Evolutionary conservation across 2,329 filamentous ascomycete species (phyloP), one percentile per base, ranked within the genome.

Genomic region (Talaromyces piceae): DNA sequence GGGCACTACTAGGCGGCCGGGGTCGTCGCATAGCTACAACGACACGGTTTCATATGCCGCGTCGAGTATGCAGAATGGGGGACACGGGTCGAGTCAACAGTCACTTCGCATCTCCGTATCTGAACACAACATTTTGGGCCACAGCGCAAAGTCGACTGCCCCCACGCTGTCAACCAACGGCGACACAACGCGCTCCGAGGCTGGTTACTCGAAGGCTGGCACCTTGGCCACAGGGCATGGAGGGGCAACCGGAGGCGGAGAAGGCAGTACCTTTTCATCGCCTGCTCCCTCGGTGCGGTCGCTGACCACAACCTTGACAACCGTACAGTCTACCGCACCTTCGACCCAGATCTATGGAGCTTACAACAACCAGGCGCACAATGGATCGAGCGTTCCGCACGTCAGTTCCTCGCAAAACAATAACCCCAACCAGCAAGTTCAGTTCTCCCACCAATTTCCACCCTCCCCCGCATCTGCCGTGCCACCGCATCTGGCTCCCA

Each of bases 131-230:
- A 75, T 78, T 2, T 82, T 77, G 7, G 73, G 80, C 0, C 77
- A 78, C 23, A 84, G 86, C 53, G 82, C 82, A 54, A 84, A 86
- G 63, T 94, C 87, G 20, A 78, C 82, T 49, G 86, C 87, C 4
- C 86, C 86, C 2, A 95, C 90, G 0, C 76, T 90, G 4, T 89
- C 87, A n/a, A 95, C 89, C 12, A 89, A 91, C 56, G 81, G 82
- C 41, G 88, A 91, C 57, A 84, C 84, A 1, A 76, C 86, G 8
- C 79, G 82, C 54, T 95, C 88, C 1, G 81, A 90, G 58, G 79
- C 80, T 9, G 86, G 86, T 12, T 82, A 86, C 39, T 95, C 89
- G 26, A 88, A 93, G 60, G 81, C 88, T 16, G 89, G 87, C 16
- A 96, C 90, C 11, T 84, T 78, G 62, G 80, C 81, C 31, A 90